These are phyloP conservation scores for Leccinum pseudoinsigne DNA, from an alignment of 1,284 basidiomycete species.

Conservation along the genomic window DNA sequence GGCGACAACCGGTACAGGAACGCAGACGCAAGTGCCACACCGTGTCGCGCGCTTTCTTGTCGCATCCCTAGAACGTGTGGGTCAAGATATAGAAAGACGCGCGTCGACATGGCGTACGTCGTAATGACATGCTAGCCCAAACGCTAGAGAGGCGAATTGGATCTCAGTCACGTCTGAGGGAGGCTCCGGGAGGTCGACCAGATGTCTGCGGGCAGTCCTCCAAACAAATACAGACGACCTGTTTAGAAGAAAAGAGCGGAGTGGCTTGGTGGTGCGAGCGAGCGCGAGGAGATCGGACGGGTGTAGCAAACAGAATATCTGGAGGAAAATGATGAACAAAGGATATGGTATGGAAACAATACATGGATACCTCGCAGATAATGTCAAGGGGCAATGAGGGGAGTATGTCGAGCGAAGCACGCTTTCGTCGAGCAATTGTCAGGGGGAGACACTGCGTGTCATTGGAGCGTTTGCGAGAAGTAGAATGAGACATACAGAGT, in stretches of 20 bases:
- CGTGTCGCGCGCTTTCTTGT: constrained; percentile 28
- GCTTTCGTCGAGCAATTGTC: constrained; percentile 12
- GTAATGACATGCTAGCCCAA: constrained; percentile 32
- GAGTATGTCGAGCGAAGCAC: constrained; percentile 26
- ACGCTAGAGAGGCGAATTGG: constrained; percentile 35
- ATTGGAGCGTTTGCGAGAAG: neutral
- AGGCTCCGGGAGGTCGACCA: constrained; percentile 31
- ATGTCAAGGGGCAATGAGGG: constrained; percentile 28
- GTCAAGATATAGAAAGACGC: constrained; percentile 5
- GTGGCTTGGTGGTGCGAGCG: constrained; percentile 29
- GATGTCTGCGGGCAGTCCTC: constrained; percentile 27
- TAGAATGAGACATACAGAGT: constrained; percentile 14
- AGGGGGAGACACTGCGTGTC: neutral
- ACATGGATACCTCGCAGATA: constrained; percentile 22
- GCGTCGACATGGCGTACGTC: constrained; percentile 12
- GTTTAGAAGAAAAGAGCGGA: constrained; percentile 32
- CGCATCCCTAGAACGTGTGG: constrained; percentile 23
- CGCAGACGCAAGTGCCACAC: constrained; percentile 34
- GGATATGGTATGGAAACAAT: neutral
- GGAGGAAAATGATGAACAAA: neutral
- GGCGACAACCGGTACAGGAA: constrained; percentile 27
- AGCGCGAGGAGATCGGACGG: constrained; percentile 34
- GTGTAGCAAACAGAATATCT: constrained; percentile 31
- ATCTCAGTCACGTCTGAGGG: constrained; percentile 33
- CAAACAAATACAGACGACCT: constrained; percentile 27